Evolutionary conservation across 169 alveolate genomes (phyloP), one percentile per base, ranked within the genome.

Genomic region (Plasmodium gaboni): DNA sequence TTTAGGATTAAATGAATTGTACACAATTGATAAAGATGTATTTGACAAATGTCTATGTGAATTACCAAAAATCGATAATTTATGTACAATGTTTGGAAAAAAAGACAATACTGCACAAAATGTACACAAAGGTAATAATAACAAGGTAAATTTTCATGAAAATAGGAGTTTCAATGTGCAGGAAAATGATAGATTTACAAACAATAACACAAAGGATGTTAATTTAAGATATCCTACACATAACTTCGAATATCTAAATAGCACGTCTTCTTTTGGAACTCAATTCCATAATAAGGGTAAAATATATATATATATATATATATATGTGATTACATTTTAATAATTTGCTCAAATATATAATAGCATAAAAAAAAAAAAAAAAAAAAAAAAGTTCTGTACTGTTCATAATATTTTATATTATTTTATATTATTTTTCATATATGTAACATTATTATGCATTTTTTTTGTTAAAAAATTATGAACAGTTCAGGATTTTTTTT

Each of bases 211-310:
- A 61, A 7, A 61, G 22, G 32, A 15, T n/a, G 15, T 24, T 5
- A 24, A 61, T 24, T n/a, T 1, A 10, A 61, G 26, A 65, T 28
- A 32, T 13, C 7, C 13, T 13, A 38, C 5, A 65, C 1, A 32
- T 26, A 22, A 32, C n/a, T 13, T 53, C 26, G 2, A n/a, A 28
- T 22, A 0, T 17, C 1, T 6, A 61, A 61, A 7, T 61, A 10
- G 13, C 70, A 5, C 5, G 60, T n/a, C 19, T 28, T 78, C 89
- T 48, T 78, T 78, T 22, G 89, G 89, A 26, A 78, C 89, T 15
- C 63, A 28, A 55, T 78, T 63, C 26, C 89, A 78, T 70, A 46
- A 65, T 17, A 78, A 28, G 60, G 89, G 89, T 78, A 60, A 78
- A 61, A 60, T 42, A 60, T 46, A 60, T 74, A 46, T n/a, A 74